Percentiles rank a stretch among this genome's conserved stretches.
phyloP scores from a whole-genome alignment of 345 rosid genomes.

The Melaleuca quinquenervia region DNA sequence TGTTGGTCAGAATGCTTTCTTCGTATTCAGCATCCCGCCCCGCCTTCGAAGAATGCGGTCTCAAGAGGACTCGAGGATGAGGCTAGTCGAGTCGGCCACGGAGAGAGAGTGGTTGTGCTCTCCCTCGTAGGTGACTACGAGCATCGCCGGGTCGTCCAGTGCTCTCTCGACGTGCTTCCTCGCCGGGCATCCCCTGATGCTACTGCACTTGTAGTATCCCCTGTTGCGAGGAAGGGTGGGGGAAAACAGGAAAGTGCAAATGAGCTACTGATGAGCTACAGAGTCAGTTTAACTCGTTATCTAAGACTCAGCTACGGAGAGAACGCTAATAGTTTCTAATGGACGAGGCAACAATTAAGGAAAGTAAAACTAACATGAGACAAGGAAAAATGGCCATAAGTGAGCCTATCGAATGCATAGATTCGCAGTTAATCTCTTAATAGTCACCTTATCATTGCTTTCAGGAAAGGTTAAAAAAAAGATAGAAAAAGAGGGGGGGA shows the following conservation, averaged over 20 bases:
- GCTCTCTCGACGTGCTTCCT: constrained; percentile 97
- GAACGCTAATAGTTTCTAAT: background rate
- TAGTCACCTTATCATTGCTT: background rate
- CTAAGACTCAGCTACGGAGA: background rate
- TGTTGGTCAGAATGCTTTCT: background rate
- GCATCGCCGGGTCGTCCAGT: constrained; percentile 67
- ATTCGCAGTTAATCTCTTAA: background rate
- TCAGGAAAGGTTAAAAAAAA: background rate
- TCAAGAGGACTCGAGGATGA: constrained; percentile 82
- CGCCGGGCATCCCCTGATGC: constrained; percentile 91
- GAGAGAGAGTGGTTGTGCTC: constrained; percentile 77
- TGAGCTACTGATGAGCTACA: background rate
- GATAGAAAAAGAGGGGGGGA: background rate
- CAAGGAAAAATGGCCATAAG: background rate
- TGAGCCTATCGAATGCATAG: background rate
- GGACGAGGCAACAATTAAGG: background rate
- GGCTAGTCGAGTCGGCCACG: constrained; percentile 48
- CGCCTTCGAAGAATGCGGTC: background rate
- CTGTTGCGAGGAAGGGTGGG: constrained; percentile 14
- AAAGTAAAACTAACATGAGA: background rate
- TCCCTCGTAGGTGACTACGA: constrained; percentile 86
- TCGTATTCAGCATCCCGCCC: background rate
- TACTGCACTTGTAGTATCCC: constrained; percentile 97
- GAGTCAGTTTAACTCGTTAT: too few species aligned
- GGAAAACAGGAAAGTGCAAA: background rate